Conservation (phyloP, 1,284 basidiomycete genomes). For the Rhizoctonia solani region DNA sequence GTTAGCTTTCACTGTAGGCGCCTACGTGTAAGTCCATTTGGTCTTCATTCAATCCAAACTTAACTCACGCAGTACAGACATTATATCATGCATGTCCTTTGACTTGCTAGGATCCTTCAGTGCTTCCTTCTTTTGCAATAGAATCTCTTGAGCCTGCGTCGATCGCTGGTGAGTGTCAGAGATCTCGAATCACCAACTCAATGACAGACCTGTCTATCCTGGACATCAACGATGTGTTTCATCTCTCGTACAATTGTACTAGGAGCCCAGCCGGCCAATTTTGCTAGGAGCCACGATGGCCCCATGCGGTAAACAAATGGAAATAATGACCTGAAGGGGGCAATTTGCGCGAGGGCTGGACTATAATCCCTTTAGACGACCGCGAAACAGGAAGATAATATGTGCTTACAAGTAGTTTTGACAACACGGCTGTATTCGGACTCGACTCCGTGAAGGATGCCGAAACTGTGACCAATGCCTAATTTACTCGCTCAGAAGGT, state of each 20-base stretch:
- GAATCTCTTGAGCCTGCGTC: neutral
- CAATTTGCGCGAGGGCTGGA: neutral
- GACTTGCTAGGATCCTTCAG: neutral
- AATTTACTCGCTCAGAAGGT: neutral
- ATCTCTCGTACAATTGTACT: neutral
- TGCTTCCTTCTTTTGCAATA: neutral
- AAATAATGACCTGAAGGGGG: neutral
- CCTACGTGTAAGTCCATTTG: neutral
- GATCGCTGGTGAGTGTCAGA: neutral
- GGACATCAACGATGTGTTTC: slow-evolving; percentile 7
- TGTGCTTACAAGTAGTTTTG: neutral
- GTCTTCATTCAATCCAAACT: neutral
- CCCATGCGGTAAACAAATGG: neutral
- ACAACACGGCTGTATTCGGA: slow-evolving; percentile 8
- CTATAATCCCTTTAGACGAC: neutral
- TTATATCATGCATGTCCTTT: neutral
- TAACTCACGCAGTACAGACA: slow-evolving; percentile 8
- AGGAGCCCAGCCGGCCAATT: slow-evolving; percentile 2
- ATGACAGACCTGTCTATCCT: slow-evolving; percentile 9
- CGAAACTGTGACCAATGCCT: slow-evolving; percentile 22
- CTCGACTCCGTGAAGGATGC: neutral
- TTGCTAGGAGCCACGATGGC: neutral
- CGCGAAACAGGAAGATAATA: neutral
- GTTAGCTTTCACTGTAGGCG: slow-evolving; percentile 1
- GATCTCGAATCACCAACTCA: neutral